phyloP scores from a whole-genome alignment of 305 asterid genomes.

The Caryopteris hybrid region DNA sequence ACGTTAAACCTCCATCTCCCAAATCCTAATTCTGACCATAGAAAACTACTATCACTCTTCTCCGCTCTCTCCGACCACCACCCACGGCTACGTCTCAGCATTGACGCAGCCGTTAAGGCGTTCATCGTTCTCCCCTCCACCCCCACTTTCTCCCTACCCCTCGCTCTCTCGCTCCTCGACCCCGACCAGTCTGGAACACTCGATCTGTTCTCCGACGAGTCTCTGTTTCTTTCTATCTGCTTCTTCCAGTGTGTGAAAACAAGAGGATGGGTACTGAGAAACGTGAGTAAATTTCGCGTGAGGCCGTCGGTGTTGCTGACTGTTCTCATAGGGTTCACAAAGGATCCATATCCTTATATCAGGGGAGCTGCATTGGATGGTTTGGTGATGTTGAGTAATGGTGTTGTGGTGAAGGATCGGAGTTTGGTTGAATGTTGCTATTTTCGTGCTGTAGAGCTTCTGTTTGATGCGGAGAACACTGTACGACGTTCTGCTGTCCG shows the following conservation, averaged over 20 bases:
- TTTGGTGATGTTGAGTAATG: slow-evolving; percentile 37
- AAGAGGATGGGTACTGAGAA: slow-evolving; percentile 60
- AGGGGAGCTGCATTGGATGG: slow-evolving; percentile 74
- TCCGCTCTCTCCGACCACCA: slow-evolving; percentile 37
- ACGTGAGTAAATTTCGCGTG: slow-evolving; percentile 45
- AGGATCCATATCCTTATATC: slow-evolving; percentile 76
- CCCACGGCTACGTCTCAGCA: slow-evolving; percentile 35
- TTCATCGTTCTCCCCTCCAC: slow-evolving; percentile 42
- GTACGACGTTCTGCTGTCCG: slow-evolving; percentile 77
- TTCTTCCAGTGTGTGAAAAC: slow-evolving; percentile 44
- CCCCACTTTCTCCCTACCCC: slow-evolving; percentile 36
- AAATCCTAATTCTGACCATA: slow-evolving; percentile 28
- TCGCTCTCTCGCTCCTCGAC: slow-evolving; percentile 51
- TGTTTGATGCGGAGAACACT: slow-evolving; percentile 65
- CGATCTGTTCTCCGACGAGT: slow-evolving; percentile 48
- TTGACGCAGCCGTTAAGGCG: slow-evolving; percentile 29
- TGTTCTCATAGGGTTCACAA: slow-evolving; percentile 70
- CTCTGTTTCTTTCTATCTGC: slow-evolving; percentile 65
- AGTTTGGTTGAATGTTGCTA: slow-evolving; percentile 58
- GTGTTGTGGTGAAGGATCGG: slow-evolving; percentile 51
- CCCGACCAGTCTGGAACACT: slow-evolving; percentile 10
- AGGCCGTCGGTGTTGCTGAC: slow-evolving; percentile 71
- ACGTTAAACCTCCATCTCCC: slow-evolving; percentile 42
- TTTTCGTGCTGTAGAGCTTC: slow-evolving; percentile 70
- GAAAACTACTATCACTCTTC: slow-evolving; percentile 46